These are phyloP conservation scores for Komagataella ulmi DNA, from an alignment of 805 yeast species.

Conservation along the genomic window DNA sequence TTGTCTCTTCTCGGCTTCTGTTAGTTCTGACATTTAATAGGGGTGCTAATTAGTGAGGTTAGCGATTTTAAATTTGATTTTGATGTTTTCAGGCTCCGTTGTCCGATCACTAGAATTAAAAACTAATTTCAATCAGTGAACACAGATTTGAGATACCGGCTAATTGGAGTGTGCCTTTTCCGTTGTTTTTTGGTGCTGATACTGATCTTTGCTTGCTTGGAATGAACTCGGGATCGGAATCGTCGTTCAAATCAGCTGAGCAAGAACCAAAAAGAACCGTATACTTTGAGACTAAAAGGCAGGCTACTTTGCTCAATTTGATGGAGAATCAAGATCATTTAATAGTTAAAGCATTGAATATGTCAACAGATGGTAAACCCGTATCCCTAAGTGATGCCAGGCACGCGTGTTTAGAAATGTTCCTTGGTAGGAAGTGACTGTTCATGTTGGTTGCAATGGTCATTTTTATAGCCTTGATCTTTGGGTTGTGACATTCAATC, in stretches of 20 bases:
- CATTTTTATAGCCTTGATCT: neutral
- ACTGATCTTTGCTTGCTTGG: too few relatives aligned
- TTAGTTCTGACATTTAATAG: slow-evolving; percentile 23
- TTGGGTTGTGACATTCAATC: too few relatives aligned
- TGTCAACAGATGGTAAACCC: neutral
- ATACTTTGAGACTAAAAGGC: neutral
- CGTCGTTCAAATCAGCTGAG: neutral
- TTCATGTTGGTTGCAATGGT: neutral
- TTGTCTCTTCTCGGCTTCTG: slow-evolving; percentile 45
- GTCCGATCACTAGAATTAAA: neutral
- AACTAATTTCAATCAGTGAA: neutral
- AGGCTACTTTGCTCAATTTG: neutral
- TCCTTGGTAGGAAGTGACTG: neutral
- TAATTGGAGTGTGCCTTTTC: neutral
- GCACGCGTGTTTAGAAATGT: neutral
- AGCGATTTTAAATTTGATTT: neutral
- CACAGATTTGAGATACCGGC: neutral
- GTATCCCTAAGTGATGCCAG: neutral
- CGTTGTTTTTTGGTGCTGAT: too few relatives aligned
- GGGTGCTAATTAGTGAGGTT: neutral
- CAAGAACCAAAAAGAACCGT: neutral
- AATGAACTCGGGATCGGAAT: neutral
- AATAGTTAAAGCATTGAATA: neutral
- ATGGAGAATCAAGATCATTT: neutral
- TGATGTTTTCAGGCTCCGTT: neutral